Evolutionary conservation across 225 moss, liverwort and hornwort species (phyloP).

Genomic region (Physcomitrium patens): DNA sequence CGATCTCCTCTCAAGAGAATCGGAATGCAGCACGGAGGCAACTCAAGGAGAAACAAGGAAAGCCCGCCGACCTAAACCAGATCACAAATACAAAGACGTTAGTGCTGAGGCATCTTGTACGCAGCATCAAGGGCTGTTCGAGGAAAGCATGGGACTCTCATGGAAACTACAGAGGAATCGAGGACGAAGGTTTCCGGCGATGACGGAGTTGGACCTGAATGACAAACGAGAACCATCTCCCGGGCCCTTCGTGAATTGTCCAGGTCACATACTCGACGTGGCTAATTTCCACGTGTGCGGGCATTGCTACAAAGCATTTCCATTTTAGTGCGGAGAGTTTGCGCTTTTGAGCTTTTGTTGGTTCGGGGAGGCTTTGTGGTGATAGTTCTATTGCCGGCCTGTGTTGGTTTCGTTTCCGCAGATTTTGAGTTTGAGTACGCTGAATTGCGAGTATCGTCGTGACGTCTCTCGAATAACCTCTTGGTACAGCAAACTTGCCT

Average conservation of each 20-base stretch:
- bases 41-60: neutral
- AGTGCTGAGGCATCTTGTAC: slow-evolving; percentile 8
- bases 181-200: neutral
- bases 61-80: neutral
- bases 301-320: neutral
- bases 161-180: neutral
- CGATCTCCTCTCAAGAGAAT: neutral
- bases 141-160: slow-evolving; percentile 24
- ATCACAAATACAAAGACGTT: neutral
- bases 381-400: neutral
- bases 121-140: neutral
- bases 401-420: neutral
- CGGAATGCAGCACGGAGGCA: neutral
- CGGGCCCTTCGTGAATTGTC: slow-evolving; percentile 7
- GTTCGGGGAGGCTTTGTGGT: neutral
- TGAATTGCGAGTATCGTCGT: neutral
- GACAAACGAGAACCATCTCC: neutral
- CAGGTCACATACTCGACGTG: slow-evolving; percentile 30
- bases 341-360: neutral
- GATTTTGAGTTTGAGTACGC: neutral
- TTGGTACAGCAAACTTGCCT: slow-evolving; percentile 1
- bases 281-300: slow-evolving; percentile 9
- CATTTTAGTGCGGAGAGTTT: neutral
- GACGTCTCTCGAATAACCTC: neutral
- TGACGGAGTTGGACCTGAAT: neutral